Percentiles rank a stretch among this genome's conserved stretches.
phyloP scores from a whole-genome alignment of 257 asterid species.

The Cynanchum wilfordii region DNA sequence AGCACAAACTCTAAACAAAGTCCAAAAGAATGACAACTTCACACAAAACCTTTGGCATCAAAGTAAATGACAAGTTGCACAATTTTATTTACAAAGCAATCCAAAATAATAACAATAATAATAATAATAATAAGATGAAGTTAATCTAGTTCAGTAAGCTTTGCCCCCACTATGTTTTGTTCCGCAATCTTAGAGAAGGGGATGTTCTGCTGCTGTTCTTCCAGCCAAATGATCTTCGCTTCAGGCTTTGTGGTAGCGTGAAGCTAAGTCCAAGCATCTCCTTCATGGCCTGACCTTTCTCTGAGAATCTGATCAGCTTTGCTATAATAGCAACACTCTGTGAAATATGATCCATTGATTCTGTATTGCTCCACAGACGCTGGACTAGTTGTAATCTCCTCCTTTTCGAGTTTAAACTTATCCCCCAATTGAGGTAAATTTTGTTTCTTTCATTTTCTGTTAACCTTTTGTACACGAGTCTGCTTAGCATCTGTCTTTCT shows the following conservation, averaged over 20 bases:
- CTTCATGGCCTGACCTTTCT: slow-evolving; percentile 36
- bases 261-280: slow-evolving; percentile 58
- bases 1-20: background rate
- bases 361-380: slow-evolving; percentile 32
- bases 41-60: background rate
- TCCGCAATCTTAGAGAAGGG: slow-evolving; percentile 23
- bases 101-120: too few species aligned
- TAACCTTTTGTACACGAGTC: slow-evolving; percentile 35
- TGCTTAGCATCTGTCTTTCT: slow-evolving; percentile 40
- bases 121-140: background rate
- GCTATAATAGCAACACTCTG: slow-evolving; percentile 46
- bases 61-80: background rate
- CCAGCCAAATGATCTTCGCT: slow-evolving; percentile 45
- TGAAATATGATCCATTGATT: slow-evolving; percentile 25
- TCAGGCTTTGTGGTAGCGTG: slow-evolving; percentile 29
- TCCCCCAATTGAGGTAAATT: slow-evolving; percentile 43
- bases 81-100: background rate
- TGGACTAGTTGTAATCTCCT: slow-evolving; percentile 34
- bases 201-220: slow-evolving; percentile 31
- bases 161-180: slow-evolving; percentile 5
- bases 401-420: slow-evolving; percentile 37
- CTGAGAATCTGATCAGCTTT: slow-evolving; percentile 41
- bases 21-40: background rate
- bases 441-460: slow-evolving; percentile 30
- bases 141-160: slow-evolving; percentile 11